A percentile compares a stretch with the other conserved stretches of the same genome.
phyloP scores from a whole-genome alignment of 2,329 filamentous ascomycete species.

The Stachybotrys echinatus region DNA sequence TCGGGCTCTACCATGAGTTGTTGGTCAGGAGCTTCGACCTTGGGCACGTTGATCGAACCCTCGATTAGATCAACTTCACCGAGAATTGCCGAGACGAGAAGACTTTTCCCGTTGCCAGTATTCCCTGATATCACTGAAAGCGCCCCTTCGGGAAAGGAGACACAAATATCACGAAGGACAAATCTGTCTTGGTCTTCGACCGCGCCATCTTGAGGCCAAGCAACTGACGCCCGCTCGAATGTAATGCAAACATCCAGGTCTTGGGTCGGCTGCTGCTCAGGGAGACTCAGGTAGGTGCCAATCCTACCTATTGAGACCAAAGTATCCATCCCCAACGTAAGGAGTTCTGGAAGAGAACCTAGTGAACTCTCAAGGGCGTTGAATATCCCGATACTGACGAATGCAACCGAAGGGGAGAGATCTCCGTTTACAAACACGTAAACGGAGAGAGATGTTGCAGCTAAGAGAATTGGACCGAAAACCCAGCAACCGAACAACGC shows the following conservation, averaged over 20 bases:
- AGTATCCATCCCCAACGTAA: slow-evolving; percentile 65
- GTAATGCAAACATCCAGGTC: slow-evolving; percentile 53
- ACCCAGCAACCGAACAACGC: slow-evolving; percentile 65
- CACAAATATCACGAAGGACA: slow-evolving; percentile 56
- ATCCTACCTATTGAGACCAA: slow-evolving; percentile 69
- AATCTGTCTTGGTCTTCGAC: slow-evolving; percentile 56
- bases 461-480: slow-evolving; percentile 66
- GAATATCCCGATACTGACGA: slow-evolving; percentile 73
- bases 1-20: slow-evolving; percentile 55
- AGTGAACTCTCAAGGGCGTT: slow-evolving; percentile 65
- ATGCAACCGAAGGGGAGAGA: slow-evolving; percentile 68
- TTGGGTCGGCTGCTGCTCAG: slow-evolving; percentile 54
- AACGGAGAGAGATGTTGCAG: slow-evolving; percentile 63
- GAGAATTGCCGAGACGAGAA: slow-evolving; percentile 67
- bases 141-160: slow-evolving; percentile 63
- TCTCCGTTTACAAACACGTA: slow-evolving; percentile 61
- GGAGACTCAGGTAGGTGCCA: slow-evolving; percentile 61
- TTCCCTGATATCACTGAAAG: slow-evolving; percentile 72
- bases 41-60: slow-evolving; percentile 54
- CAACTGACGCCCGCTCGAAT: slow-evolving; percentile 63
- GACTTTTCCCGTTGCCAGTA: slow-evolving; percentile 73
- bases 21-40: slow-evolving; percentile 44
- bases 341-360: slow-evolving; percentile 68
- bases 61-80: slow-evolving; percentile 67
- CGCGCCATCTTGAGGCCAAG: slow-evolving; percentile 66